Percentiles rank a stretch among this genome's conserved stretches.
These are phyloP conservation scores for Guadua angustifolia DNA, from an alignment of 176 grass and related monocot genomes.

Conservation along the genomic window DNA sequence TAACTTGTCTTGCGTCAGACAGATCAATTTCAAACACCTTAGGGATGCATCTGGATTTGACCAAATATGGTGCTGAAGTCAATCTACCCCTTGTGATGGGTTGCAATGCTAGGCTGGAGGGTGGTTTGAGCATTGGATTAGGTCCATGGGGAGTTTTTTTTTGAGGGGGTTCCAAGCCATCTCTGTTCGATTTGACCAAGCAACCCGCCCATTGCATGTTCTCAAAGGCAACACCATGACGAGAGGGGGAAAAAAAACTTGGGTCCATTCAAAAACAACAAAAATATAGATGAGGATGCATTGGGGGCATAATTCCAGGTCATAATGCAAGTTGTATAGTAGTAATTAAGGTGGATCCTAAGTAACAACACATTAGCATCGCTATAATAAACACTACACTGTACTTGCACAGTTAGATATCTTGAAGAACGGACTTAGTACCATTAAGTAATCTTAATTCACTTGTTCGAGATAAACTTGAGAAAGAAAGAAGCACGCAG, in stretches of 20 bases:
- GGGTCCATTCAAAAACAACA: conserved; percentile 20
- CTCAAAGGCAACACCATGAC: conserved; percentile 30
- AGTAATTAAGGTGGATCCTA: conserved; percentile 23
- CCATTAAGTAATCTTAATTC: neutral
- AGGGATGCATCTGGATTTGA: neutral
- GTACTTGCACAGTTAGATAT: conserved; percentile 33
- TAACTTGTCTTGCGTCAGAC: neutral
- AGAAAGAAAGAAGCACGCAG: neutral
- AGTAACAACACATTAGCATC: conserved; percentile 42
- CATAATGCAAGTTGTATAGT: conserved; percentile 14
- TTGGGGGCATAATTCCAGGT: neutral
- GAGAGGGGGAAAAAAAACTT: neutral
- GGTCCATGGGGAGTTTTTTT: conserved; percentile 32
- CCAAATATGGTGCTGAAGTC: neutral
- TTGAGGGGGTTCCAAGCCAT: conserved; percentile 15
- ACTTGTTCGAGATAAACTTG: neutral
- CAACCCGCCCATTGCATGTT: conserved; percentile 47
- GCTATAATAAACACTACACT: neutral
- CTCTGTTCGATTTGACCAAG: conserved; percentile 54
- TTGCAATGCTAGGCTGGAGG: conserved; percentile 51
- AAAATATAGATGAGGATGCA: neutral
- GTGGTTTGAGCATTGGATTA: conserved; percentile 39
- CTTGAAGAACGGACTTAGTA: conserved; percentile 39
- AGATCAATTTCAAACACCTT: neutral
- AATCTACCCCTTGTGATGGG: neutral